Evolutionary conservation across 345 rosid genomes (phyloP).

Genomic region (Stellera chamaejasme): DNA sequence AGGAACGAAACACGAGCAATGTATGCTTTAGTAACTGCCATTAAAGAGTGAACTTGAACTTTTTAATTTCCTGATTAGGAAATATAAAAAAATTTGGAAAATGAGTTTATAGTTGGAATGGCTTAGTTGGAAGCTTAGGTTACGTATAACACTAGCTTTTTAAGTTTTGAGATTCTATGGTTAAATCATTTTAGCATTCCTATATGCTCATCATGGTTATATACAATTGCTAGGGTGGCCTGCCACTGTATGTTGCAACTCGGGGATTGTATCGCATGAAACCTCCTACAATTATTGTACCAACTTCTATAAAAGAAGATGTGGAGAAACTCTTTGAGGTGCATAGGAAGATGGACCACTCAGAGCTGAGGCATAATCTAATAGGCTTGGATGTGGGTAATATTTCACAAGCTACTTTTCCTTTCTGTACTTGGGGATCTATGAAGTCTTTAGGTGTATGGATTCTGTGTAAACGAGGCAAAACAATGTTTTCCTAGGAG

Average conservation of each 20-base stretch:
- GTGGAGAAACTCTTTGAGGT: conserved; percentile 77
- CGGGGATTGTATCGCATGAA: conserved; percentile 76
- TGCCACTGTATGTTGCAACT: conserved; percentile 94
- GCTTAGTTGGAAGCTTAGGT: no score
- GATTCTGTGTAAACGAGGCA: neutral
- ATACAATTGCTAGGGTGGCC: conserved; percentile 56
- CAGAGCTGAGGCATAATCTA: conserved; percentile 65
- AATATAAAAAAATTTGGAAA: no score
- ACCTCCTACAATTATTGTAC: conserved; percentile 82
- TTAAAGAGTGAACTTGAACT: no score
- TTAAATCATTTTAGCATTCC: no score
- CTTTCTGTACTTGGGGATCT: neutral
- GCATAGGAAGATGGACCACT: conserved; percentile 68
- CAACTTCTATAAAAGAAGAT: conserved; percentile 48
- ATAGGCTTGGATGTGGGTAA: conserved; percentile 86
- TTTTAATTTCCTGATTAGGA: no score
- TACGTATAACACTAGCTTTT: no score
- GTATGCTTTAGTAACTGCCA: no score
- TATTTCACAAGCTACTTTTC: conserved; percentile 4
- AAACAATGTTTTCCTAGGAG: conserved; percentile 46
- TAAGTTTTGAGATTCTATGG: no score
- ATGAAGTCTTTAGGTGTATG: neutral
- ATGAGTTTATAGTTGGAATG: no score
- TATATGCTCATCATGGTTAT: neutral
- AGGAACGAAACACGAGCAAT: no score